A percentile compares a stretch with the other conserved stretches of the same genome.
Conservation (phyloP, 106 monocot genomes). For the Platanthera guangdongensis region DNA sequence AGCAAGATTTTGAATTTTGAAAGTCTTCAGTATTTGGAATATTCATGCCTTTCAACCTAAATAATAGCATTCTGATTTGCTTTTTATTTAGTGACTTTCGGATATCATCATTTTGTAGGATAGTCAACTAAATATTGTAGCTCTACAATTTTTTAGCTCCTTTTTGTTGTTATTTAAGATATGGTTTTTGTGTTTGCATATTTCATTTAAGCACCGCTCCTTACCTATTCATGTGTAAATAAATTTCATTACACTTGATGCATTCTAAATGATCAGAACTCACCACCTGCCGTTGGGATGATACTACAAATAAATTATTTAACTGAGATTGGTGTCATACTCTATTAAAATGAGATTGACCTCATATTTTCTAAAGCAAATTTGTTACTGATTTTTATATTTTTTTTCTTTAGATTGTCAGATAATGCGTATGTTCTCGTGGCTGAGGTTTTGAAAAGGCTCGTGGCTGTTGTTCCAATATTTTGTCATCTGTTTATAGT, state of each 20-base stretch:
- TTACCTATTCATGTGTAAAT: too few species aligned
- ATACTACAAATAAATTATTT: background rate
- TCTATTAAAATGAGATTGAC: background rate
- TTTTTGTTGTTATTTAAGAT: too few species aligned
- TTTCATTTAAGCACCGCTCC: too few species aligned
- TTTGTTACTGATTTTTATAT: background rate
- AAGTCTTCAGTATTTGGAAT: background rate
- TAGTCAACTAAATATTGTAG: too few species aligned
- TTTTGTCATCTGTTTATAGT: conserved; percentile 78
- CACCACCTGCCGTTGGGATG: too few species aligned
- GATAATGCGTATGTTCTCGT: conserved; percentile 89
- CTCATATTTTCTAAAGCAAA: background rate
- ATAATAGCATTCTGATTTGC: background rate
- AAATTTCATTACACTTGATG: too few species aligned
- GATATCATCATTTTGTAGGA: too few species aligned
- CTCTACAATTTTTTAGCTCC: too few species aligned
- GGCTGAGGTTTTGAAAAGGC: conserved; percentile 77
- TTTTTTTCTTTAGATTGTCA: conserved; percentile 47
- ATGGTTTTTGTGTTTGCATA: too few species aligned
- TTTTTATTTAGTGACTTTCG: background rate
- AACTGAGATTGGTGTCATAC: background rate
- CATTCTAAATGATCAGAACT: too few species aligned
- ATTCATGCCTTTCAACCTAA: background rate
- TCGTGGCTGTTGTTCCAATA: conserved; percentile 71
- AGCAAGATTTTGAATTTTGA: background rate